phyloP scores from a whole-genome alignment of 2,329 filamentous ascomycete genomes.

The Aspergillus aculeatus region DNA sequence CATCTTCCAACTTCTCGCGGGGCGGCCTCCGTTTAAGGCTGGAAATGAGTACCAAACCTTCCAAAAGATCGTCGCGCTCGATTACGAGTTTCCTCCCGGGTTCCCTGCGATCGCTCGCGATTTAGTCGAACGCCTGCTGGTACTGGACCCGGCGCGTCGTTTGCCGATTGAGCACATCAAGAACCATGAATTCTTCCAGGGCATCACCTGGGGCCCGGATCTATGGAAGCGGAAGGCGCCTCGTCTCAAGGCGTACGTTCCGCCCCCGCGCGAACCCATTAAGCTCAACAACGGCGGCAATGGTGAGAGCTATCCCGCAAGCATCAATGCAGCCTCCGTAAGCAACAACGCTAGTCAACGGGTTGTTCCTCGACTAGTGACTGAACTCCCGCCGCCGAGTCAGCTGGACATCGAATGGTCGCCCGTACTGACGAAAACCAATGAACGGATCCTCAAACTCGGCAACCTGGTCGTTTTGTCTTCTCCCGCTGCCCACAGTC shows the following conservation, averaged over 20 bases:
- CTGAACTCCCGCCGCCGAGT: slow-evolving; percentile 91
- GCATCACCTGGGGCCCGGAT: slow-evolving; percentile 75
- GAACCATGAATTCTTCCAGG: slow-evolving; percentile 92
- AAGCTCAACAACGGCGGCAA: slow-evolving; percentile 62
- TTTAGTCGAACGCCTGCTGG: slow-evolving; percentile 83
- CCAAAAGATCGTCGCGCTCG: slow-evolving; percentile 92
- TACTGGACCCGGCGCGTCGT: slow-evolving; percentile 79
- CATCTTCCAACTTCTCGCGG: slow-evolving; percentile 91
- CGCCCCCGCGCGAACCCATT: slow-evolving; percentile 74
- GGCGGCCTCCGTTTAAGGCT: slow-evolving; percentile 95
- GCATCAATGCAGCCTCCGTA: slow-evolving; percentile 41
- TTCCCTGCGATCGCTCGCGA: slow-evolving; percentile 86
- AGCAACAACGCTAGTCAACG: slow-evolving; percentile 50
- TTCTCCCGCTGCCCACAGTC: slow-evolving; percentile 71
- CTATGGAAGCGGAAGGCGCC: slow-evolving; percentile 91
- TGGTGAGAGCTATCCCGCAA: slow-evolving; percentile 44
- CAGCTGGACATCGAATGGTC: slow-evolving; percentile 99
- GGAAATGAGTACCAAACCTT: slow-evolving; percentile 96
- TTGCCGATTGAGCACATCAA: slow-evolving; percentile 95
- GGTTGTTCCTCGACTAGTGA: slow-evolving; percentile 77
- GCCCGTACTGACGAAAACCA: slow-evolving; percentile 82
- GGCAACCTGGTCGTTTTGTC: slow-evolving; percentile 86
- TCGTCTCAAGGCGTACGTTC: slow-evolving; percentile 77
- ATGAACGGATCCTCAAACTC: slow-evolving; percentile 91
- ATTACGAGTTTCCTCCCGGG: slow-evolving; percentile 87